Evolutionary conservation across 768 basidiomycete genomes (phyloP), one percentile per base, ranked within the genome.

Genomic region (Mycena epipterygia): DNA sequence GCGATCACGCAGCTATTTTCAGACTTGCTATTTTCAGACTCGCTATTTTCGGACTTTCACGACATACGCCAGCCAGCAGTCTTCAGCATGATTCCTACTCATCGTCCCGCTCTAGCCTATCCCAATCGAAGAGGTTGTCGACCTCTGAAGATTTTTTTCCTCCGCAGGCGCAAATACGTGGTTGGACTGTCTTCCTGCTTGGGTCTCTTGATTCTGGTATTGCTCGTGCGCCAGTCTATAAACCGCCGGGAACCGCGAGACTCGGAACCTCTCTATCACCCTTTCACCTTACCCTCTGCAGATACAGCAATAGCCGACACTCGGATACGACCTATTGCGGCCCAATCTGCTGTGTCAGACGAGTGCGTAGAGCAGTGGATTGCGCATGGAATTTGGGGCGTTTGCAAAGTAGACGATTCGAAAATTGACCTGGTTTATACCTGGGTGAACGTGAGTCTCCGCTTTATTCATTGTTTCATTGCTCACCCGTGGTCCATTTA

Each of bases 391-490:
- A 39, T 39, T 19, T 66, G 64, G 64, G 64, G 64, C 48, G 2
- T 56, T 14, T 66, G 56, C 56, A 35, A 29, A 25, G 48, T 66
- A 23, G 56, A 58, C 5, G 64, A 66, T 35, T 58, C 64, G 7
- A 35, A n/a, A 51, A 58, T 66, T 30, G 64, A 66, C 64, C 56
- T 66, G 32, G 25, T 66, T 37, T 66, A 58, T 37, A 66, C 48
- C 8, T 66, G 64, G 64, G 64, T 66, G 35, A 66, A 66, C 64
- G 64, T 66, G 12, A 51, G 64, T n/a, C n/a, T n/a, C n/a, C 23
- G 5, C 17, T 1, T n/a, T 16, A 46, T 51, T 30, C 2, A 37
- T 27, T n/a, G n/a, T 25, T 44, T 44, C 0, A n/a, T 44, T 12
- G 13, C n/a, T 46, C n/a, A n/a, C n/a, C n/a, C n/a, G n/a, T 35